Evolutionary conservation across 2,329 filamentous ascomycete genomes (phyloP), one percentile per base, ranked within the genome.

Genomic region (Penicillium sp.): DNA sequence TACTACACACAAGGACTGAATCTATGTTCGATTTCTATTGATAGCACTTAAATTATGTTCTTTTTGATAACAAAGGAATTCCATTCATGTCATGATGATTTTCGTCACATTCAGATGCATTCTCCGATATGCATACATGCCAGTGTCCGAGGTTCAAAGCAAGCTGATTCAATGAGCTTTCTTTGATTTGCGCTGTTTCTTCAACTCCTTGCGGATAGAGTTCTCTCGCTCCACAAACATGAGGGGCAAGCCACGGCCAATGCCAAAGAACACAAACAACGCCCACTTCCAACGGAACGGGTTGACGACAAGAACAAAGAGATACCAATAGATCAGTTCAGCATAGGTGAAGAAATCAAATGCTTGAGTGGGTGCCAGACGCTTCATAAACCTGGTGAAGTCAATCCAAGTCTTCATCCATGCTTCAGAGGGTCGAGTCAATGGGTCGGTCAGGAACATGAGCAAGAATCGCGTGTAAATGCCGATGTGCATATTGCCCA

Each of bases 271-370:
- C 14, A 95, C 89, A 68, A 95, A 95, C 0, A 86, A 69, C 0
- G 87, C 89, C 91, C 90, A 95, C 76, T 95, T 95, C 90, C 90
- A 95, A 8, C 90, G 78, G 72, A 95, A 95, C 0, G 91, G 91
- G 67, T 95, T 95, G 64, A 94, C 81, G 4, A 81, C 76, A 39
- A 93, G 84, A 53, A 87, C 87, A 66, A 94, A 95, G 6, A 84
- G 70, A 61, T 93, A 94, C 91, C 90, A 95, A 78, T 89, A 95
- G 4, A 94, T 68, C 47, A 95, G 76, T 72, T 96, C 91, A 0
- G 88, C 80, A 65, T 95, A 95, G 0, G 91, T 95, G 69, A 95
- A 94, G 76, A 95, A 95, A 69, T 95, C 90, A 65, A 95, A 93
- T 0, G 90, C 89, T 0, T 83, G 85, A 0, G 84, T 89, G 0